Percentiles rank a stretch among this genome's conserved stretches.
phyloP scores from a whole-genome alignment of 2,329 filamentous ascomycete genomes.

The Diplodia scrobiculata region DNA sequence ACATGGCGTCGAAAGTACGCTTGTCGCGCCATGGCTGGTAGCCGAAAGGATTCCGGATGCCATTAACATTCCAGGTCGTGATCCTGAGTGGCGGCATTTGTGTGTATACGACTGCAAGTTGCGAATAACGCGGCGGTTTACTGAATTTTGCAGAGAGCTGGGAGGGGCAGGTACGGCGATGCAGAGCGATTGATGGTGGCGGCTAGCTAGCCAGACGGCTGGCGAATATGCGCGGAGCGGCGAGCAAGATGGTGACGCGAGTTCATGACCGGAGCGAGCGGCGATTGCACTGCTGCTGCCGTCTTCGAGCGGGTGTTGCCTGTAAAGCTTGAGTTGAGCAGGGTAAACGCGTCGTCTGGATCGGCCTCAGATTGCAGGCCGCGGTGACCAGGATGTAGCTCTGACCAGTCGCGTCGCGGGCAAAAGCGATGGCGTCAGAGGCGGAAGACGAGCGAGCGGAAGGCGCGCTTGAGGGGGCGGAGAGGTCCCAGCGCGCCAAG shows the following conservation, averaged over 20 bases:
- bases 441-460: constrained; percentile 6
- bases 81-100: constrained; percentile 65
- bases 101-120: not conserved
- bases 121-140: not conserved
- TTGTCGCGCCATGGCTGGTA: constrained; percentile 56
- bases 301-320: not conserved
- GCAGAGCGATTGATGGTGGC: not conserved
- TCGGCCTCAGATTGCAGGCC: not conserved
- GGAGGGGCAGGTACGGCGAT: not conserved
- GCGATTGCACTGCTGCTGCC: not conserved
- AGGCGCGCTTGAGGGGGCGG: not conserved
- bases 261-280: constrained; percentile 21
- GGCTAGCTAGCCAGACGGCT: not conserved
- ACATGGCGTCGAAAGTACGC: constrained; percentile 69
- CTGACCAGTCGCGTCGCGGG: constrained; percentile 19
- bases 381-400: not conserved
- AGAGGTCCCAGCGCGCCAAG: constrained; percentile 5
- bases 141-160: not conserved
- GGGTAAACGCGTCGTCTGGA: not conserved
- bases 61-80: constrained; percentile 62
- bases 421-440: constrained; percentile 26
- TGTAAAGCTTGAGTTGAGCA: not conserved
- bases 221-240: constrained; percentile 3
- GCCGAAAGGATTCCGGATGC: constrained; percentile 57
- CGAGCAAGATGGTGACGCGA: not conserved